These are phyloP conservation scores for Daldinia childiae DNA, from an alignment of 495 filamentous ascomycete genomes.

Conservation along the genomic window DNA sequence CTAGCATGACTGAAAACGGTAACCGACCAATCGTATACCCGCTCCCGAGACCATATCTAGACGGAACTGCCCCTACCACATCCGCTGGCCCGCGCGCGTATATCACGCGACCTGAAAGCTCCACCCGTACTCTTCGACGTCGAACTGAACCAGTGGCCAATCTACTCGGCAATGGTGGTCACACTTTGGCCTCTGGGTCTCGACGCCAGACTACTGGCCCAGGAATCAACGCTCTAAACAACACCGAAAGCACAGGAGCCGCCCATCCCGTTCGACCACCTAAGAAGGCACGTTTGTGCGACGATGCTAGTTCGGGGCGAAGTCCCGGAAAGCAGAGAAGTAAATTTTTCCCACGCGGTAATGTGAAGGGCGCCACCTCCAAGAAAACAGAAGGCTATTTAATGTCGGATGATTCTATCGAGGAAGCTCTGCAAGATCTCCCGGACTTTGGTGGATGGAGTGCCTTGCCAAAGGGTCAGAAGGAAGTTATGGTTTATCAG, in stretches of 20 bases:
- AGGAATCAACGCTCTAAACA: constrained; percentile 16
- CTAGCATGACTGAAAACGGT: constrained; percentile 42
- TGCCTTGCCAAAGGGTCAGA: constrained; percentile 28
- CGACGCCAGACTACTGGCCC: constrained; percentile 50
- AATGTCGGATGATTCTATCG: constrained; percentile 60
- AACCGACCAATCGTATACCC: constrained; percentile 56
- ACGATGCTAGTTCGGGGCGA: constrained; percentile 44
- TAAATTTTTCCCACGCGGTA: constrained; percentile 52
- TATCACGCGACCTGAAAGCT: constrained; percentile 26
- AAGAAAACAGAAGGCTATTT: constrained; percentile 45
- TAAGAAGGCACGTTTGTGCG: constrained; percentile 61
- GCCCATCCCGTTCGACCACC: constrained; percentile 46
- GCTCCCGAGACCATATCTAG: constrained; percentile 59
- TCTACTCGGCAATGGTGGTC: constrained; percentile 41
- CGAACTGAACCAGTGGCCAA: constrained; percentile 54
- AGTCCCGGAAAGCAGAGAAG: constrained; percentile 47
- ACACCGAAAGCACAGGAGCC: constrained; percentile 23
- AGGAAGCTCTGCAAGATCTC: constrained; percentile 54
- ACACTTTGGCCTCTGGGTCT: constrained; percentile 32
- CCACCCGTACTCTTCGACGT: constrained; percentile 46
- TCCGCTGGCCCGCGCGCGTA: constrained; percentile 30
- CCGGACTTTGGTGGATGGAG: constrained; percentile 50
- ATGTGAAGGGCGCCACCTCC: constrained; percentile 26
- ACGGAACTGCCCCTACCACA: constrained; percentile 30
- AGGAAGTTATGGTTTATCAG: constrained; percentile 43